Conservation (phyloP, 352 stramenopile species). For the Phytophthora macrochlamydospora region DNA sequence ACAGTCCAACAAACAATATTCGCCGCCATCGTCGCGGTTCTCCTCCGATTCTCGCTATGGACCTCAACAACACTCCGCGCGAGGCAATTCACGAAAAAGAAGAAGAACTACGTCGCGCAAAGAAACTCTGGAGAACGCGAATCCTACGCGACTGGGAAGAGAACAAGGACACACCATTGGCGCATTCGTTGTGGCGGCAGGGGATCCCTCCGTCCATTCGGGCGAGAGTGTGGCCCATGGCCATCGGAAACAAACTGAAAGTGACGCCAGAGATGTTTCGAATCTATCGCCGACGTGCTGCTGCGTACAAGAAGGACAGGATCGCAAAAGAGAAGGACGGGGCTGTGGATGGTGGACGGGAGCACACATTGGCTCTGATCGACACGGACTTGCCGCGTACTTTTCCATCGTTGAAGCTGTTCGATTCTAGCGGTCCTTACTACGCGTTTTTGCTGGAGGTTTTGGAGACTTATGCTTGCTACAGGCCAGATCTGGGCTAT, state of each 20-base stretch:
- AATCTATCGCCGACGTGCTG: conserved; percentile 74
- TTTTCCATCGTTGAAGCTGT: conserved; percentile 82
- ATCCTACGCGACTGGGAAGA: conserved; percentile 83
- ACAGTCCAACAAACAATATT: conserved; percentile 5
- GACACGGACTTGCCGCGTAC: conserved; percentile 88
- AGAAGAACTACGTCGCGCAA: conserved; percentile 79
- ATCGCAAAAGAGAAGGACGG: conserved; percentile 31
- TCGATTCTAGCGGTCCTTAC: conserved; percentile 76
- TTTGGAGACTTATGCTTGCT: conserved; percentile 87
- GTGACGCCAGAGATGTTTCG: conserved; percentile 88
- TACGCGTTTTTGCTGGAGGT: conserved; percentile 82
- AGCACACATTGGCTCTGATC: conserved; percentile 84
- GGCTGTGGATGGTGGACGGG: conserved; percentile 50
- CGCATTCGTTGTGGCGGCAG: conserved; percentile 80
- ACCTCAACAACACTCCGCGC: conserved; percentile 25
- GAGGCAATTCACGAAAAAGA: conserved; percentile 79
- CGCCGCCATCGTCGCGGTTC: conserved; percentile 29
- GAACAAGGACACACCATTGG: conserved; percentile 72
- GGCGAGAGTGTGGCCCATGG: conserved; percentile 81
- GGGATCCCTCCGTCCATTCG: conserved; percentile 86
- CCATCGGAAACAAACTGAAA: conserved; percentile 87
- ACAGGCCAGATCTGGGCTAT: conserved; percentile 87
- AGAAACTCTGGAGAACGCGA: conserved; percentile 82
- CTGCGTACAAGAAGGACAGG: conserved; percentile 63
- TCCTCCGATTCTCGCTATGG: conserved; percentile 24